Conservation (phyloP, 768 basidiomycete genomes). For the Suillus plorans region DNA sequence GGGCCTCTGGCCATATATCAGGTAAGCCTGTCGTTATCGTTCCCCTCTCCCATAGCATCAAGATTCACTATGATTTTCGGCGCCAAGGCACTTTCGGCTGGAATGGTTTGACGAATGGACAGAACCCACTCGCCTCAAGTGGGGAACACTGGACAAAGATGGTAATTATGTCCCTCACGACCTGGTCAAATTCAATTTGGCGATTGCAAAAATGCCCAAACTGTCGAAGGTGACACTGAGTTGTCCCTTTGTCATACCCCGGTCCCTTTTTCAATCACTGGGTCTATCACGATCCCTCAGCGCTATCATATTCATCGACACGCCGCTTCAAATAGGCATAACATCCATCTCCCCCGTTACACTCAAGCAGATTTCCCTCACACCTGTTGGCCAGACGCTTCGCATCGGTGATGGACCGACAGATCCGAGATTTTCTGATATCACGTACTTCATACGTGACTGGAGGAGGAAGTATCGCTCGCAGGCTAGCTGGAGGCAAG, state of each 20-base stretch:
- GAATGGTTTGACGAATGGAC: constrained; percentile 39
- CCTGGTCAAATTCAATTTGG: constrained; percentile 24
- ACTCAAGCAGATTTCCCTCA: constrained; percentile 27
- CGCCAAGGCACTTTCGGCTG: constrained; percentile 29
- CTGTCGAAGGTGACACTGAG: constrained; percentile 27
- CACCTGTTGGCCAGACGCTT: constrained; percentile 33
- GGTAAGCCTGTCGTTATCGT: constrained; percentile 14
- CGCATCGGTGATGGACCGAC: constrained; percentile 35
- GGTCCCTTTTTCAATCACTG: constrained; percentile 28
- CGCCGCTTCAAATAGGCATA: constrained; percentile 35
- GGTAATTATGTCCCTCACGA: constrained; percentile 30
- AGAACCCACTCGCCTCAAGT: constrained; percentile 33
- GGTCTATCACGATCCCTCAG: constrained; percentile 27
- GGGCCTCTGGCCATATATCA: constrained; percentile 29
- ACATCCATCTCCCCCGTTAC: constrained; percentile 27
- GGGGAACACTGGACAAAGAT: constrained; percentile 32
- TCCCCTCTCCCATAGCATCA: not conserved
- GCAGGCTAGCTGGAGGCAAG: constrained; percentile 29
- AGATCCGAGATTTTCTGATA: constrained; percentile 31
- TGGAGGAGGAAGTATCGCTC: constrained; percentile 36
- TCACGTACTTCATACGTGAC: constrained; percentile 34
- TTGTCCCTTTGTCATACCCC: constrained; percentile 33
- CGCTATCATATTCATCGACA: constrained; percentile 31
- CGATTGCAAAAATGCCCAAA: constrained; percentile 30
- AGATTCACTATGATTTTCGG: constrained; percentile 2